These are phyloP conservation scores for Fusarium sp. DNA, from an alignment of 2,329 filamentous ascomycete genomes.

Conservation along the genomic window DNA sequence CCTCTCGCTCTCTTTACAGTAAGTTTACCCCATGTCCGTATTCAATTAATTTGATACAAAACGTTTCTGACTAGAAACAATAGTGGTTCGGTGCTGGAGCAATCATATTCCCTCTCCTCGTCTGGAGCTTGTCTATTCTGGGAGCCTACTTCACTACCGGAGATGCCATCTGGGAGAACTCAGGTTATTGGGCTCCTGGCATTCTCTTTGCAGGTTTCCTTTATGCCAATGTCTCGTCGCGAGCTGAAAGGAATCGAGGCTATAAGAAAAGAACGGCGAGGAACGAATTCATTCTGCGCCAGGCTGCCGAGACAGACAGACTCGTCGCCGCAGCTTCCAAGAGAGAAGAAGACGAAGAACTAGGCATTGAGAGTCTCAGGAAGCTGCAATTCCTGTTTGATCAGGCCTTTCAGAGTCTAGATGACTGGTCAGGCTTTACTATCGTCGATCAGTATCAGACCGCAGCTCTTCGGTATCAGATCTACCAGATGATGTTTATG, in stretches of 20 bases:
- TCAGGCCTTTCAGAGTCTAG: fast-evolving
- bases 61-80: fast-evolving
- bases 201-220: background rate
- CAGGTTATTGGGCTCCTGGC: background rate
- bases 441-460: background rate
- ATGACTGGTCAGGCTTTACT: background rate
- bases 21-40: fast-evolving
- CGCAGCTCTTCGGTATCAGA: background rate
- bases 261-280: background rate
- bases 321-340: background rate
- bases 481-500: background rate
- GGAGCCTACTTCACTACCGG: background rate
- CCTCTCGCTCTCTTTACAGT: background rate
- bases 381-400: background rate
- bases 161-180: background rate
- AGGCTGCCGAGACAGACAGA: background rate
- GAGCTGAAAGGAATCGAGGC: fast-evolving
- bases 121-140: background rate
- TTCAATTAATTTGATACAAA: fast-evolving
- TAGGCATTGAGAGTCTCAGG: background rate
- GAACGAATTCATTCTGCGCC: background rate
- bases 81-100: background rate
- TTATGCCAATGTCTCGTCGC: fast-evolving
- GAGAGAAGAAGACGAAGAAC: background rate
- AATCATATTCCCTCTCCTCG: background rate